Evolutionary conservation across 192 early-diverging fungal genomes (phyloP).

Genomic region (Linnemannia exigua): DNA sequence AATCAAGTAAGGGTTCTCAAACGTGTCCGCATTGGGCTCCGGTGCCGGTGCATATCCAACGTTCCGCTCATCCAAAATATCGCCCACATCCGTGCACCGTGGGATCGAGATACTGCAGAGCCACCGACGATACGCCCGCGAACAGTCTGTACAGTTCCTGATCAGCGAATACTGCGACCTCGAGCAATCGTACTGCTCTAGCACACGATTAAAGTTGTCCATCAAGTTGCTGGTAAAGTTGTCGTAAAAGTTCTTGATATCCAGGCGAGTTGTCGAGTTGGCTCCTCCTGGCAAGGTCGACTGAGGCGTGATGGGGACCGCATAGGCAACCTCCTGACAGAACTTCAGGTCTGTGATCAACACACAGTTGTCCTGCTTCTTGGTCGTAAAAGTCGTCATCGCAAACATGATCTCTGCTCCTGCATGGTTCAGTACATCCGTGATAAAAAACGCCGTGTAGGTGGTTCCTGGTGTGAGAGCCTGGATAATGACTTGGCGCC

Average conservation of each 20-base stretch:
- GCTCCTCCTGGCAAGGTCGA: conserved; percentile 24
- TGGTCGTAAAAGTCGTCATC: conserved; percentile 34
- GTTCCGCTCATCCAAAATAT: conserved; percentile 24
- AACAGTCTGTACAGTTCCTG: conserved; percentile 68
- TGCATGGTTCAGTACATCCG: conserved; percentile 37
- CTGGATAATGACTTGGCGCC: conserved; percentile 42
- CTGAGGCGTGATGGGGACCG: conserved; percentile 59
- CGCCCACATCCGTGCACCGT: conserved; percentile 63
- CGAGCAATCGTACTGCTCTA: conserved; percentile 66
- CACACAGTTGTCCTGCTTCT: conserved; percentile 58
- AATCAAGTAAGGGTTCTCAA: conserved; percentile 38
- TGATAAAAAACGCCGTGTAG: conserved; percentile 61
- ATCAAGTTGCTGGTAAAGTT: conserved; percentile 49
- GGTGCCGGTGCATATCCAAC: conserved; percentile 22
- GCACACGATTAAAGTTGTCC: conserved; percentile 62
- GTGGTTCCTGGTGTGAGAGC: conserved; percentile 45
- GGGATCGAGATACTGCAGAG: conserved; percentile 69
- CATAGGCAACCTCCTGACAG: conserved; percentile 69
- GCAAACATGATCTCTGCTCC: conserved; percentile 40
- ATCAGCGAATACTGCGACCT: conserved; percentile 68
- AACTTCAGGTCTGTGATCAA: conserved; percentile 64
- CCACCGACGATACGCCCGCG: conserved; percentile 68
- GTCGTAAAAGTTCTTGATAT: conserved; percentile 64
- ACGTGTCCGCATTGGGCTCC: background rate
- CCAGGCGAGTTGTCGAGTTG: conserved; percentile 14